Evolutionary conservation across 257 asterid species (phyloP).

Genomic region (Scutellaria barbata): DNA sequence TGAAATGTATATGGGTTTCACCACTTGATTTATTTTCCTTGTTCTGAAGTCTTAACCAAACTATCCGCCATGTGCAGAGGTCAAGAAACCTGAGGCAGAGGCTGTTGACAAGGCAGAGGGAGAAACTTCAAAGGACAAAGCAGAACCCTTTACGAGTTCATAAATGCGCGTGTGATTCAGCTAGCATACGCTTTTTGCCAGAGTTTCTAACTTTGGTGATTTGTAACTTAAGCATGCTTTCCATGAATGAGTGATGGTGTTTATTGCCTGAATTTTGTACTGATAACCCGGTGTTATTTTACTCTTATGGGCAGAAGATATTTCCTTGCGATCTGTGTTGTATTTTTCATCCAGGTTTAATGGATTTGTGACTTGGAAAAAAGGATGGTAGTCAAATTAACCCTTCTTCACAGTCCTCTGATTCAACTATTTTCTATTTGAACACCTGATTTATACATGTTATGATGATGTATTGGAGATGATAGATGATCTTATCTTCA

Average conservation of each 20-base stretch:
- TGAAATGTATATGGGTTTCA: neutral
- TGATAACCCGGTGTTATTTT: conserved; percentile 29
- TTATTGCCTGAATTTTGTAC: conserved; percentile 36
- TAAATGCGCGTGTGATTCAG: conserved; percentile 35
- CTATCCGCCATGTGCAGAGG: conserved; percentile 38
- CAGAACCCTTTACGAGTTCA: conserved; percentile 43
- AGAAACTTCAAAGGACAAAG: conserved; percentile 49
- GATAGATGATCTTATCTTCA: too few relatives aligned
- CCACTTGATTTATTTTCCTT: neutral
- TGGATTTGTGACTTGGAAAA: conserved; percentile 5
- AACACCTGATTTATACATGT: neutral
- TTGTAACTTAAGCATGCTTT: conserved; percentile 38
- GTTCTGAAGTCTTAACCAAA: neutral
- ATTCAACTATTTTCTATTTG: neutral
- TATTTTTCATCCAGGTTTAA: conserved; percentile 22
- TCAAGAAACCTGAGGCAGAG: conserved; percentile 47
- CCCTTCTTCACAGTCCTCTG: too few relatives aligned
- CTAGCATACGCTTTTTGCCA: conserved; percentile 31
- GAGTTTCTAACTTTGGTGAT: conserved; percentile 29
- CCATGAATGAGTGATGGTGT: conserved; percentile 26
- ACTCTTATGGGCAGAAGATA: conserved; percentile 28
- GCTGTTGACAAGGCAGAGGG: conserved; percentile 44
- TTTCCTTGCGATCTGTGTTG: conserved; percentile 31
- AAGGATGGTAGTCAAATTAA: neutral
- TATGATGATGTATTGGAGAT: too few relatives aligned